Conservation (phyloP, 2,329 filamentous ascomycete genomes). For the Trichophyton rubrum region DNA sequence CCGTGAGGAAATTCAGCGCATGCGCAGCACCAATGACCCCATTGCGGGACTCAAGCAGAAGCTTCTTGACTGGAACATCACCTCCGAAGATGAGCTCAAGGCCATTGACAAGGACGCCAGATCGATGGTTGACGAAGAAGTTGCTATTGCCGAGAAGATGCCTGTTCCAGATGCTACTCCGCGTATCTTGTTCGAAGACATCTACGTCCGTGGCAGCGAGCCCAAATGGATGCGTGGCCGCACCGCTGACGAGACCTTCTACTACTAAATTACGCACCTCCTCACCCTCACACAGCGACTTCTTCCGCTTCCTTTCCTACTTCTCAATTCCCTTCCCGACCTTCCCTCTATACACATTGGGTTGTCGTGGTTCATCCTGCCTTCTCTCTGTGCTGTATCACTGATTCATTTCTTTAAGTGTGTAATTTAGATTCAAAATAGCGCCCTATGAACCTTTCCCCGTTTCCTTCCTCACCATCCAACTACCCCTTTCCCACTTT, state of each 20-base stretch:
- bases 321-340: not conserved
- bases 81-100: constrained; percentile 92
- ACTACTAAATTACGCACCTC: constrained; percentile 40
- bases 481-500: not conserved
- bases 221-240: constrained; percentile 78
- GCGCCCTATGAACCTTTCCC: not conserved
- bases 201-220: constrained; percentile 82
- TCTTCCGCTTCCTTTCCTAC: not conserved
- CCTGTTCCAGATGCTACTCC: constrained; percentile 60
- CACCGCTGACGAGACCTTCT: constrained; percentile 85
- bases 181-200: constrained; percentile 88
- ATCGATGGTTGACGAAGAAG: constrained; percentile 73
- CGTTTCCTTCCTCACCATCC: not conserved
- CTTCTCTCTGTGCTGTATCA: not conserved
- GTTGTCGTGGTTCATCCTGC: not conserved
- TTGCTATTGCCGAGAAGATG: constrained; percentile 84
- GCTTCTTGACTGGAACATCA: constrained; percentile 88
- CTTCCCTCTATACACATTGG: not conserved
- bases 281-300: not conserved
- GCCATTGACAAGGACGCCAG: constrained; percentile 86
- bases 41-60: constrained; percentile 98
- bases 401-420: constrained; percentile 1
- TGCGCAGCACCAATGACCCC: constrained; percentile 96
- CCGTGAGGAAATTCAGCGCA: constrained; percentile 98
- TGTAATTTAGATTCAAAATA: constrained; percentile 5